phyloP scores from a whole-genome alignment of 768 basidiomycete genomes.

The Phylloporus rhodoxanthus region DNA sequence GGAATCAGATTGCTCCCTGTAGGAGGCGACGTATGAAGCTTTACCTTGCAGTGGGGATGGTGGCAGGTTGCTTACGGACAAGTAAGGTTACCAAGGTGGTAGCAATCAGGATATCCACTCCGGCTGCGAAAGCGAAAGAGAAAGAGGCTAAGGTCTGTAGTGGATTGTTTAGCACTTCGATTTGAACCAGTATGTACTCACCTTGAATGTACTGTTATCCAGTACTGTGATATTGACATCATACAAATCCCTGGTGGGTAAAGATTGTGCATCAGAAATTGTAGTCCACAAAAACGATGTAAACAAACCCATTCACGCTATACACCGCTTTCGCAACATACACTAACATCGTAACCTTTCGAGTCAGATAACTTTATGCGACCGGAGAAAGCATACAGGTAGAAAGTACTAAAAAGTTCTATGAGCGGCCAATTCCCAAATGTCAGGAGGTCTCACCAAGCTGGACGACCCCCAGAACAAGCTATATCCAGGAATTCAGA shows the following conservation, averaged over 20 bases:
- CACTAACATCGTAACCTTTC: background rate
- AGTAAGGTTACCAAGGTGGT: background rate
- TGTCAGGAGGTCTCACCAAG: background rate
- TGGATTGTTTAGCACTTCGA: background rate
- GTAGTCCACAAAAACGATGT: no score
- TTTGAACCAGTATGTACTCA: background rate
- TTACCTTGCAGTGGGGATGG: background rate
- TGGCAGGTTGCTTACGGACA: background rate
- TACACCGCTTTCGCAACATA: background rate
- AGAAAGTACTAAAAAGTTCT: background rate
- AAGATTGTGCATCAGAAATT: background rate
- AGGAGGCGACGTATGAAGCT: background rate
- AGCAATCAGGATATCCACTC: constrained; percentile 1
- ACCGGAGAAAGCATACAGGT: background rate
- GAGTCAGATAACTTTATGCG: background rate
- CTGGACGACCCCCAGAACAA: background rate
- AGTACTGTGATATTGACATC: background rate
- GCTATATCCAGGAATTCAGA: background rate
- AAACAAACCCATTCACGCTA: background rate
- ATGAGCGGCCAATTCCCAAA: background rate
- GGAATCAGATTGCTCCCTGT: background rate
- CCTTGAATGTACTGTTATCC: background rate
- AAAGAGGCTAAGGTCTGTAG: background rate
- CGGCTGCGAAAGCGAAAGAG: background rate
- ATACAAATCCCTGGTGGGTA: background rate